These are phyloP conservation scores for Pyrenula aspistea DNA, from an alignment of 495 filamentous ascomycete genomes.

Conservation along the genomic window DNA sequence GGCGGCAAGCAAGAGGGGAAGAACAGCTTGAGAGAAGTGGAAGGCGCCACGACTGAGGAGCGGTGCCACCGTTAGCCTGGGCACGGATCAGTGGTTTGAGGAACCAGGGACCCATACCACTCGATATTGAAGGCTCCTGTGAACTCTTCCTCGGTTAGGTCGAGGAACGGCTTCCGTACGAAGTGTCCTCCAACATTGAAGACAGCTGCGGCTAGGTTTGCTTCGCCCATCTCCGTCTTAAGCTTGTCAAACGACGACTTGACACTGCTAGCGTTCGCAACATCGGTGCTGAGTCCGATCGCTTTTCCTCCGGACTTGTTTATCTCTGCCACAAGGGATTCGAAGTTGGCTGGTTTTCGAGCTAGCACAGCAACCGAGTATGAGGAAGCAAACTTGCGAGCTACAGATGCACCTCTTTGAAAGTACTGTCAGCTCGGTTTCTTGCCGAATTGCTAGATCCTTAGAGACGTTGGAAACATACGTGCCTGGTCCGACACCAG, in stretches of 20 bases:
- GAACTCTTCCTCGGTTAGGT: constrained; percentile 44
- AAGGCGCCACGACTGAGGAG: constrained; percentile 50
- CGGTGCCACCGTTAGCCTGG: too few species aligned
- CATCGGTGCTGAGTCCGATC: constrained; percentile 51
- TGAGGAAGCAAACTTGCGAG: constrained; percentile 43
- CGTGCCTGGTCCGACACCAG: constrained; percentile 51
- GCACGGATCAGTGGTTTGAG: too few species aligned
- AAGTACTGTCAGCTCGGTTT: background rate
- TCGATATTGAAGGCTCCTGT: constrained; percentile 33
- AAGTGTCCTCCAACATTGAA: constrained; percentile 56
- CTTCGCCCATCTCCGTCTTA: constrained; percentile 30
- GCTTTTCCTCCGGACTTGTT: constrained; percentile 47
- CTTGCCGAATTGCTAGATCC: background rate
- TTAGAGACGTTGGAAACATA: constrained; percentile 22
- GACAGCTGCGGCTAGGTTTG: constrained; percentile 48
- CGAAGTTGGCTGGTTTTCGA: constrained; percentile 42
- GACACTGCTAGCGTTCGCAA: constrained; percentile 37
- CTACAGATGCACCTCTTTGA: constrained; percentile 20
- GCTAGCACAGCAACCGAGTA: constrained; percentile 61
- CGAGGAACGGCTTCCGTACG: constrained; percentile 54
- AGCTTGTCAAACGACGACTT: constrained; percentile 44
- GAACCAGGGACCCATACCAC: constrained; percentile 29
- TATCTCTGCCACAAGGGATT: constrained; percentile 49
- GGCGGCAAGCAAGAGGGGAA: constrained; percentile 50
- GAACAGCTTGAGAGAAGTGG: constrained; percentile 51